A percentile compares a stretch with the other conserved stretches of the same genome.
Conservation (phyloP, 345 rosid species). For the Anastatica hierochuntica region DNA sequence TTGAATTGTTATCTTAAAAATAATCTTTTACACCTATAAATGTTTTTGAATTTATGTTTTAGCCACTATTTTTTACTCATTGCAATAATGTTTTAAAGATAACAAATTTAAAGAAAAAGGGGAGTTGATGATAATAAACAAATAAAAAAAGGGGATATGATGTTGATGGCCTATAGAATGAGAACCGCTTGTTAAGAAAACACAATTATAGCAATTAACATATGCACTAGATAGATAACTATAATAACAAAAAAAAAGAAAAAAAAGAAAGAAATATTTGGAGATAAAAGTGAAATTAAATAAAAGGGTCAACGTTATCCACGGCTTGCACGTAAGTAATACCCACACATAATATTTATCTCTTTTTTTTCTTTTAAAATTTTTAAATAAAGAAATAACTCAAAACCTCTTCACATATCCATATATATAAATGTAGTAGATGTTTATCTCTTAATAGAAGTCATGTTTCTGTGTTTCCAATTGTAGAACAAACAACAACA, state of each 20-base stretch:
- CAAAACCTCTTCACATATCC: slow-evolving; percentile 19
- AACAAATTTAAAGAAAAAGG: background rate
- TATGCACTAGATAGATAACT: slow-evolving; percentile 15
- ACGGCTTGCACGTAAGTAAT: slow-evolving; percentile 25
- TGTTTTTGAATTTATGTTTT: background rate
- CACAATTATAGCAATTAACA: slow-evolving; percentile 23
- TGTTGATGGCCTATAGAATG: slow-evolving; percentile 5
- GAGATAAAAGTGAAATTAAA: slow-evolving; percentile 12
- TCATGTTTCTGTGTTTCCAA: slow-evolving; percentile 29
- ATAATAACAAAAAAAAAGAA: background rate
- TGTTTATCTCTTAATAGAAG: slow-evolving; percentile 10
- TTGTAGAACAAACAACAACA: slow-evolving; percentile 6
- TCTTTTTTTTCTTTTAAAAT: background rate
- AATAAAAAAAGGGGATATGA: slow-evolving; percentile 5
- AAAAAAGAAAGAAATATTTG: background rate
- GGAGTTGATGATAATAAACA: background rate
- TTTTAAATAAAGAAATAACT: background rate
- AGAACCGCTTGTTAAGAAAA: slow-evolving; percentile 16
- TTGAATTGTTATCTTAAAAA: background rate
- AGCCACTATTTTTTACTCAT: background rate
- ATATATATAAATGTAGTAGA: slow-evolving; percentile 5
- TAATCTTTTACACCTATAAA: background rate
- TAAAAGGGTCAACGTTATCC: slow-evolving; percentile 32
- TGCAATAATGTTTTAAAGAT: background rate
- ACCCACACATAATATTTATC: slow-evolving; percentile 22